A percentile compares a stretch with the other conserved stretches of the same genome.
phyloP scores from a whole-genome alignment of 306 rosid species.

The apple (Malus domestica) region ASM211411v1 NC_041802.1:25913501-25914000 shows the following conservation, averaged over 20 bases:
- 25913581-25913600: background rate
- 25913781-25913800: background rate
- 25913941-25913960: constrained; percentile 56
- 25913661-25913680: background rate
- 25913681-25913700: background rate
- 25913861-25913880: background rate
- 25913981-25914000: constrained; percentile 92
- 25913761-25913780: background rate
- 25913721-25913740: background rate
- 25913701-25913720: background rate
- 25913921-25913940: constrained; percentile 90
- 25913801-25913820: background rate
- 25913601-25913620: background rate
- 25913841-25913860: background rate
- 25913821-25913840: background rate
- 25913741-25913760: background rate
- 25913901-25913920: constrained; percentile 90
- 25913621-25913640: background rate
- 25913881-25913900: background rate
- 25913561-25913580: background rate
- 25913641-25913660: background rate
- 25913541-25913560: background rate
- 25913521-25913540: background rate
- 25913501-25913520: background rate
- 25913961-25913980: constrained; percentile 42